Evolutionary conservation across 495 filamentous ascomycete genomes (phyloP), one percentile per base, ranked within the genome.

Genomic region (Sporormia fimetaria): DNA sequence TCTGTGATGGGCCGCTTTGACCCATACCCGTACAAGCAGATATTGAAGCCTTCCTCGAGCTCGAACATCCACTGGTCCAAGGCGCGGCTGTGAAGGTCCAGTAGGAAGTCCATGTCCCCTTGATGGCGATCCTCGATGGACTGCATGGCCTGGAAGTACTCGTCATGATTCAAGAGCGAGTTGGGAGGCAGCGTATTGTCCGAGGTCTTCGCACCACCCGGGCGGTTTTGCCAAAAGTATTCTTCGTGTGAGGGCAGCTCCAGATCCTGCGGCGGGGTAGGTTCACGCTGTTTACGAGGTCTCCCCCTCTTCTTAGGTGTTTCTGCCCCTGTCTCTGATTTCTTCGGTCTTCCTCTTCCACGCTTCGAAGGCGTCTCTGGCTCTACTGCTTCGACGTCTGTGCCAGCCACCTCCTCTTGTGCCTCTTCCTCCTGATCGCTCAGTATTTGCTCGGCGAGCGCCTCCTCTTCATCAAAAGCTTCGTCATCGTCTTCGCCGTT

Each of bases 11-110:
- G 64, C 9, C 83, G 70, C 55, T 96, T 98, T 26, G 82, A 87
- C 4, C 90, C 90, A 49, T 83, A 95, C 21, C 90, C 90, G 56
- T 88, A 94, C 2, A 95, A 62, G 52, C 92, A 90, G 41, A 94
- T 69, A 57, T 81, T 93, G 67, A 94, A 96, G 28, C 78, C 79
- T 56, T 94, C 76, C 23, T 75, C 70, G 15, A 96, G 72, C 63
- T 98, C 92, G 52, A 96, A 98, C 11, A 68, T 61, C 90, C 90
- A 98, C 57, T 96, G 90, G 9, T 78, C 70, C 57, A 94, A 96
- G 11, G 80, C 82, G 27, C 79, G 74, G 29, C 72, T 68, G 57
- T 96, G 87, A 16, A 93, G 64, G 14, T 78, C 70, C 39, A 78
- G 67, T 20, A 98, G 68, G 40, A 80, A 78, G 12, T 73, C 63